These are phyloP conservation scores for Pezicula rhizophila DNA, from an alignment of 2,329 filamentous ascomycete genomes.

Conservation along the genomic window DNA sequence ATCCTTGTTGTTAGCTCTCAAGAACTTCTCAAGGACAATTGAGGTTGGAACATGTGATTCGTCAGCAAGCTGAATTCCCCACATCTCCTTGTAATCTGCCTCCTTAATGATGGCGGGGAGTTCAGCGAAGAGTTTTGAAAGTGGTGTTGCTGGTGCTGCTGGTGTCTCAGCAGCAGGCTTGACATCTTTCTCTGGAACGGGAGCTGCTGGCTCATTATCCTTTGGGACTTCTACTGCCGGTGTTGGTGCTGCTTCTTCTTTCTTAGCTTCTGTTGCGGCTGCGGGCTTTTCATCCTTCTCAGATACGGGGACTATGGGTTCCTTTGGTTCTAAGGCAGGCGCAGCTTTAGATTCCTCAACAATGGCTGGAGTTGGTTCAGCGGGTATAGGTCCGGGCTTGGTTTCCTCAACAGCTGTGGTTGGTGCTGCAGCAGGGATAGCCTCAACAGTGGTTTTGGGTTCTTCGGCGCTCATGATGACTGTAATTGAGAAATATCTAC, in stretches of 20 bases:
- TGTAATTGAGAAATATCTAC: neutral
- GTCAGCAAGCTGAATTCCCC: slow-evolving; percentile 63
- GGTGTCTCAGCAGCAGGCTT: slow-evolving; percentile 1
- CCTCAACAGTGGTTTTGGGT: neutral
- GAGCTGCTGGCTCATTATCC: neutral
- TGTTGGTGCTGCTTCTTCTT: neutral
- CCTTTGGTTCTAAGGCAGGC: neutral
- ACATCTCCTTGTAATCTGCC: slow-evolving; percentile 70
- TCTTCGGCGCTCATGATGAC: neutral
- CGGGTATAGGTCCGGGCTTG: neutral
- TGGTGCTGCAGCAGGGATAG: slow-evolving; percentile 2
- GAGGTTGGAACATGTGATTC: slow-evolving; percentile 63
- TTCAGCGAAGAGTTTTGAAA: slow-evolving; percentile 51
- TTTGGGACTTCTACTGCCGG: neutral
- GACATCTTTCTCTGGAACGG: slow-evolving; percentile 5
- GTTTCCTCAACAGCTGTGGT: slow-evolving; percentile 4
- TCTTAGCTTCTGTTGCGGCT: neutral
- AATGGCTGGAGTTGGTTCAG: slow-evolving; percentile 1
- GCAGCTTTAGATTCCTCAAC: slow-evolving; percentile 5
- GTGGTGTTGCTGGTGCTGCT: slow-evolving; percentile 21
- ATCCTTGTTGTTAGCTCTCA: slow-evolving; percentile 81
- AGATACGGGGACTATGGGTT: neutral
- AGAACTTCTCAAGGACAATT: slow-evolving; percentile 86
- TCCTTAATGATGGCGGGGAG: slow-evolving; percentile 52
- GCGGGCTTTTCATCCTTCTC: slow-evolving; percentile 3